Conservation (phyloP, 495 filamentous ascomycete species). For the Terfezia boudieri region DNA sequence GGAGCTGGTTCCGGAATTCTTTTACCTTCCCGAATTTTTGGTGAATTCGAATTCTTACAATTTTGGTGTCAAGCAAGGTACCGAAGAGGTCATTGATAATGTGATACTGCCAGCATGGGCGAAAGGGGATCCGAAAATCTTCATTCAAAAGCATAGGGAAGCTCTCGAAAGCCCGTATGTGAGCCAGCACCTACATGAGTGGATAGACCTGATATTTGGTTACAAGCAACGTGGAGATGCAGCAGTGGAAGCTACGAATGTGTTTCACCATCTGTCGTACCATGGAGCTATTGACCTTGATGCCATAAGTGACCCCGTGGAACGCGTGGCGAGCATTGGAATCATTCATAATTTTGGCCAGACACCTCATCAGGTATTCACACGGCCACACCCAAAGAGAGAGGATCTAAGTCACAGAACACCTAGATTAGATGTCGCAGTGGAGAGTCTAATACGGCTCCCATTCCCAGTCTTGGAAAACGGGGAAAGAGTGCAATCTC, state of each 20-base stretch:
- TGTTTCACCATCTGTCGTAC: slow-evolving; percentile 90
- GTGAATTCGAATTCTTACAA: slow-evolving; percentile 82
- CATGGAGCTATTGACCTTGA: slow-evolving; percentile 84
- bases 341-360: slow-evolving; percentile 98
- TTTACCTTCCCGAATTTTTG: slow-evolving; percentile 84
- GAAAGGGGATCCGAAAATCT: slow-evolving; percentile 87
- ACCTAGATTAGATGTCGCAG: slow-evolving; percentile 50
- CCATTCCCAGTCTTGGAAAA: slow-evolving; percentile 66
- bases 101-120: slow-evolving; percentile 87
- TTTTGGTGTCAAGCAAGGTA: slow-evolving; percentile 67
- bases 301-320: slow-evolving; percentile 66
- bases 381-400: slow-evolving; percentile 46
- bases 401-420: slow-evolving; percentile 41
- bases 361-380: slow-evolving; percentile 86
- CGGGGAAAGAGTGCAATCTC: slow-evolving; percentile 52
- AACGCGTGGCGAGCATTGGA: slow-evolving; percentile 65
- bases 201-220: slow-evolving; percentile 93
- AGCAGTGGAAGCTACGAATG: slow-evolving; percentile 74
- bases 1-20: slow-evolving; percentile 90
- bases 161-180: slow-evolving; percentile 89
- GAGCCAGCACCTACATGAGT: slow-evolving; percentile 69
- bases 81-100: slow-evolving; percentile 52
- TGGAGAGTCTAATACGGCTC: slow-evolving; percentile 49
- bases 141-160: slow-evolving; percentile 82
- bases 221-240: slow-evolving; percentile 88